Percentiles rank a stretch among this genome's conserved stretches.
phyloP scores from a whole-genome alignment of 495 filamentous ascomycete genomes.

The Podospora pseudoanserina region DNA sequence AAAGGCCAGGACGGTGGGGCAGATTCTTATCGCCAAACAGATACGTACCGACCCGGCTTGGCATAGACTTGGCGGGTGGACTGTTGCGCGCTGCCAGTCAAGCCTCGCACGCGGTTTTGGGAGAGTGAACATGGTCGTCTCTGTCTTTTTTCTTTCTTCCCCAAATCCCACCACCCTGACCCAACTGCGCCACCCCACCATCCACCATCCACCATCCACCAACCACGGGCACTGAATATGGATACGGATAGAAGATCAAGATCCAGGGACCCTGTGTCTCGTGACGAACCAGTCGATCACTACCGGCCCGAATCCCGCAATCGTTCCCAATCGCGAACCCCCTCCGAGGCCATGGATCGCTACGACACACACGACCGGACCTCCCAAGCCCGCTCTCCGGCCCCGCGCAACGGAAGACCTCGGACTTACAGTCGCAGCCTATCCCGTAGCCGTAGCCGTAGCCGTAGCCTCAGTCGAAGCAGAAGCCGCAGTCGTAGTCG shows the following conservation, averaged over 20 bases:
- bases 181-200: neutral
- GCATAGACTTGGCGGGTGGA: neutral
- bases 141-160: neutral
- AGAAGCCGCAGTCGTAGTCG: slow-evolving; percentile 16
- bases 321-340: slow-evolving; percentile 18
- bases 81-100: neutral
- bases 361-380: slow-evolving; percentile 14
- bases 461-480: slow-evolving; percentile 29
- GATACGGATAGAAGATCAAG: slow-evolving; percentile 20
- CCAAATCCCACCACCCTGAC: neutral
- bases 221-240: slow-evolving; percentile 10
- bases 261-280: slow-evolving; percentile 14
- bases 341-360: slow-evolving; percentile 14
- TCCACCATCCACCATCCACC: neutral
- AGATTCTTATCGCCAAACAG: neutral
- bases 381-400: slow-evolving; percentile 20
- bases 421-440: slow-evolving; percentile 28
- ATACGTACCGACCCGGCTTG: neutral
- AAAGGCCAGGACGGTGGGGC: neutral
- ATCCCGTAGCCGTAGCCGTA: slow-evolving; percentile 21
- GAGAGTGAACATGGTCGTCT: neutral
- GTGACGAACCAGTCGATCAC: slow-evolving; percentile 9
- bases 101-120: neutral
- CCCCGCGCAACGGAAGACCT: slow-evolving; percentile 32
- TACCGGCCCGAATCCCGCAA: slow-evolving; percentile 15